Base-by-base conservation (phyloP, 768 basidiomycete genomes). In the Panellus pusillus region DNA sequence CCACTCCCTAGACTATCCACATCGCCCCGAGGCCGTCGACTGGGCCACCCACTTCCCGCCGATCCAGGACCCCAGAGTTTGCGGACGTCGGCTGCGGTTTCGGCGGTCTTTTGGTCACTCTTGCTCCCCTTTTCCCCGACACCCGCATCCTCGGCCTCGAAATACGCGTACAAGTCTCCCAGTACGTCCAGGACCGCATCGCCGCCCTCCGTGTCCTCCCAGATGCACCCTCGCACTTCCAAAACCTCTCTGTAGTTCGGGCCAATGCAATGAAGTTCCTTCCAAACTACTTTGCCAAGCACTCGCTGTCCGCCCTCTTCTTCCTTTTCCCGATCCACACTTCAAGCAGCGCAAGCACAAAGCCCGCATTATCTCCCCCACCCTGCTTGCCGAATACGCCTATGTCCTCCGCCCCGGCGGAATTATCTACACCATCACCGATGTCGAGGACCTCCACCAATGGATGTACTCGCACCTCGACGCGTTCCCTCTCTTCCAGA, bases 251-350 rank as follows among this genome's bases (percentile, higher is more conserved):
- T 32, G 83, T 98, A 58, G 89, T 97, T 58, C 87, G 97, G 45
- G 95, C 91, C 13, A 99, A 99, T 68, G 89, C 93, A 43, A 98
- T 98, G 95, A 98, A 98, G 73, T 98, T 98, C 70, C 79, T 98
- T 50, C 91, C 95, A 6, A 98, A 98, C 71, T 98, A 93, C 71
- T 97, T 99, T 70, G 67, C 79, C 19, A 94, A 95, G 67, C 86
- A 86, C 52, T 96, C 96, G 58, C 78, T 99, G 35, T 87, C 89
- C 17, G 86, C 96, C 44, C 78, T 99, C 45, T 99, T 99, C 74
- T 98, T 99, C 77, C 82, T 98, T 54, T 99, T 98, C 72, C 97
- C 38, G 97, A 99, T 71, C 97, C 97, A 0, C 97, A 98, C 70
- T 99, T 99, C 82, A 98, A 99, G 70, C 79, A 83, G 9, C 86